Percentiles rank a stretch among this genome's conserved stretches.
These are phyloP conservation scores for Scopulariopsis brevicaulis DNA, from an alignment of 2,329 filamentous ascomycete genomes.

Conservation along the genomic window DNA sequence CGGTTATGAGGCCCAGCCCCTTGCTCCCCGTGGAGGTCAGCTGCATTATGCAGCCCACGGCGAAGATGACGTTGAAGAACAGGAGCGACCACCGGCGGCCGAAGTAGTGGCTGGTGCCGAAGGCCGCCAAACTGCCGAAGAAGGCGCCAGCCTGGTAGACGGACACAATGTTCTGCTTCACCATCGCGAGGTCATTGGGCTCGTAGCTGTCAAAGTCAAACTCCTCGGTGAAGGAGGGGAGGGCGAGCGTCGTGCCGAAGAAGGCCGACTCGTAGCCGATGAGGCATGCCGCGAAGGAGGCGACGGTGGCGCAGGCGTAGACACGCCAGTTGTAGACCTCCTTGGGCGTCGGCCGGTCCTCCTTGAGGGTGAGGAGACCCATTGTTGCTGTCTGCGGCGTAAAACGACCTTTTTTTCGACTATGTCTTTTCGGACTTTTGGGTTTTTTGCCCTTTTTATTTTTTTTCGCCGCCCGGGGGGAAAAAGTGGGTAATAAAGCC, in stretches of 20 bases:
- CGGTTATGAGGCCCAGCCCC: conserved; percentile 52
- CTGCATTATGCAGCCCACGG: conserved; percentile 48
- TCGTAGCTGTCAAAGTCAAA: conserved; percentile 49
- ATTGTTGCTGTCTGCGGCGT: conserved; percentile 14
- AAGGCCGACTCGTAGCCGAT: conserved; percentile 20
- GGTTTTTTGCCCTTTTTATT: not conserved
- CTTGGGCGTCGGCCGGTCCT: conserved; percentile 44
- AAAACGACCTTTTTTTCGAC: not conserved
- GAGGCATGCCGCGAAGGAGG: conserved; percentile 44
- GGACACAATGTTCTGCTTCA: conserved; percentile 68
- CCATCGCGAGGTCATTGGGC: conserved; percentile 35
- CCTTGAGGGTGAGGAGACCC: conserved; percentile 37
- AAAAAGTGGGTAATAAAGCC: too few relatives aligned
- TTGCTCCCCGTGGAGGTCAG: conserved; percentile 41
- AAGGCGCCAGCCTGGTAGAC: conserved; percentile 73
- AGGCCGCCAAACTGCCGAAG: conserved; percentile 65
- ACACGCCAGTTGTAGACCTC: conserved; percentile 50
- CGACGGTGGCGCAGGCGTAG: conserved; percentile 39
- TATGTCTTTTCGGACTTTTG: not conserved
- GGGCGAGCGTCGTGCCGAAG: conserved; percentile 11
- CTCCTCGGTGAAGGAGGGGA: conserved; percentile 31
- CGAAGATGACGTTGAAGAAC: conserved; percentile 51
- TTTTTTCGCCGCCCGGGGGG: not conserved
- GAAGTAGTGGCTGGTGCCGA: conserved; percentile 52
- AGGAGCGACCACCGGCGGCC: conserved; percentile 56